Evolutionary conservation across 1,284 basidiomycete species (phyloP).

Genomic region (Ganoderma lucidum): DNA sequence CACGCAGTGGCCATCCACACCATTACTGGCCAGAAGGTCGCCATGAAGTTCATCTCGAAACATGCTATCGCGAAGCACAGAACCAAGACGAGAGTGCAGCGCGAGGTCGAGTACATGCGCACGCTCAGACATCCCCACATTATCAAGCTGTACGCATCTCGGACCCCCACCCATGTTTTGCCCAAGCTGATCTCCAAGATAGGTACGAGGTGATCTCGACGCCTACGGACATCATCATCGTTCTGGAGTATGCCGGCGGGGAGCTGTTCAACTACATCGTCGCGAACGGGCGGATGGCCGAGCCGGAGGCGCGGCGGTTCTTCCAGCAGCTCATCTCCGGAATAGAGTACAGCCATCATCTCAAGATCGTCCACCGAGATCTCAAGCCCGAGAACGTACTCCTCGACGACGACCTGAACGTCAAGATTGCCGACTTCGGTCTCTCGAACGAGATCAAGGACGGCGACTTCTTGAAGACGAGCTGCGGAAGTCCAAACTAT

Average conservation of each 20-base stretch:
- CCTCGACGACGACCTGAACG: constrained; percentile 80
- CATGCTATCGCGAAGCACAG: constrained; percentile 92
- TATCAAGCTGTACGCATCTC: constrained; percentile 84
- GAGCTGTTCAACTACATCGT: constrained; percentile 98
- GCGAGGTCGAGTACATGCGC: constrained; percentile 96
- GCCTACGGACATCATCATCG: constrained; percentile 94
- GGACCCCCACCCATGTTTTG: constrained; percentile 11
- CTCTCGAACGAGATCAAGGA: constrained; percentile 94
- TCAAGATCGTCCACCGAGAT: constrained; percentile 96
- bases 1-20: constrained; percentile 89
- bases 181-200: constrained; percentile 18
- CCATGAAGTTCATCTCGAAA: constrained; percentile 98
- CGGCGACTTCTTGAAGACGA: constrained; percentile 94
- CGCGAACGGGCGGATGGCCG: constrained; percentile 86
- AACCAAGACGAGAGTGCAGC: constrained; percentile 91
- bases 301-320: constrained; percentile 86
- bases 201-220: constrained; percentile 97
- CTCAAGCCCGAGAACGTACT: constrained; percentile 94
- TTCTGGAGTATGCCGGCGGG: constrained; percentile 91
- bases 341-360: constrained; percentile 93
- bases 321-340: constrained; percentile 97
- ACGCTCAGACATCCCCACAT: constrained; percentile 93
- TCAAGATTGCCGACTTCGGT: constrained; percentile 98
- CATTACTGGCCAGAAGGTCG: constrained; percentile 94
- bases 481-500: constrained; percentile 96